Evolutionary conservation across 2,329 filamentous ascomycete species (phyloP), one percentile per base, ranked within the genome.

Genomic region (Verticillium klebahnii): DNA sequence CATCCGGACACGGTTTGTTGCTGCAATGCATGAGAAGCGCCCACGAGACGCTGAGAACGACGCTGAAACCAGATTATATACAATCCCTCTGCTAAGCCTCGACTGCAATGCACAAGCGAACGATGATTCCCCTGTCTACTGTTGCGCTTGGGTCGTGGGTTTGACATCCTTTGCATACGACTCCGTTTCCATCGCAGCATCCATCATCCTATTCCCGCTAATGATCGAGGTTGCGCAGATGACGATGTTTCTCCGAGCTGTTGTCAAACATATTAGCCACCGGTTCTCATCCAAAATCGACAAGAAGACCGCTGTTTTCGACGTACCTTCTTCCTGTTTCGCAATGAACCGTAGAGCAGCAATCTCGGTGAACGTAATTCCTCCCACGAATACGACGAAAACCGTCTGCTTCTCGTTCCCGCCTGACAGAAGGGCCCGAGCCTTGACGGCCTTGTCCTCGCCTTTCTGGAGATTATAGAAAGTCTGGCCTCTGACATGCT

Each of bases 361-460:
- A 73, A 99, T 94, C 76, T 99, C 95, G 0, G 95, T 94, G 72
- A 96, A 97, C 0, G 93, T 97, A 61, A 99, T 91, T 2, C 95
- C 96, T n/a, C 95, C 95, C 19, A 99, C 80, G 76, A 98, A 98
- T 68, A 98, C 96, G n/a, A 99, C 89, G 71, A 97, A 91, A 0
- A 96, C 89, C 0, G 91, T 94, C 80, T 97, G 96, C 73, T 88
- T 88, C 58, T 86, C 86, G 17, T 85, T 85, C 57, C 81, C 87
- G 0, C 93, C 92, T 56, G 92, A 91, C 45, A 99, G 80, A 31
- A 96, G 85, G 63, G 92, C 89, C 61, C 93, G 84, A 17, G 94
- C 94, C 69, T 94, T 93, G 36, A 94, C 88, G 1, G 93, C 93
- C 73, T 95, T 96, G 71, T 97, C 93, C 70, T 96, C 92, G 2